Evolutionary conservation across 345 rosid genomes (phyloP).

Genomic region (Hypericum perforatum): DNA sequence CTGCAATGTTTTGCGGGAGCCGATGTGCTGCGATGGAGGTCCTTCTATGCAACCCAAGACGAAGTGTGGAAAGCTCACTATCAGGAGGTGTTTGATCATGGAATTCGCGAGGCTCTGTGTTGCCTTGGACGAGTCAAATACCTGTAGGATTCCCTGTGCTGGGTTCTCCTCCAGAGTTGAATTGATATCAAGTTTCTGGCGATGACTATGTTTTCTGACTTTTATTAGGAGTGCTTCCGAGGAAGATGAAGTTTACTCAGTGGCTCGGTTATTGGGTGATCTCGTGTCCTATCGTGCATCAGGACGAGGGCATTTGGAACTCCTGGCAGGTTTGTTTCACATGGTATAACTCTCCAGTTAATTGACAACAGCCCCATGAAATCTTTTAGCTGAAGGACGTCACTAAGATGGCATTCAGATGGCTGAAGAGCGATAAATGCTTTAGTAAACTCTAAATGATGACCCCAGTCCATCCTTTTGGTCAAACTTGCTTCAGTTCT

Average conservation of each 20-base stretch:
- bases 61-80: constrained; percentile 93
- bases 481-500: too few species aligned
- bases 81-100: constrained; percentile 84
- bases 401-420: too few species aligned
- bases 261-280: constrained; percentile 71
- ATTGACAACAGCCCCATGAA: too few species aligned
- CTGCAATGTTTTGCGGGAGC: constrained; percentile 69
- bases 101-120: constrained; percentile 89
- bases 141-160: constrained; percentile 32
- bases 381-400: too few species aligned
- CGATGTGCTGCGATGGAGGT: constrained; percentile 76
- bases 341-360: too few species aligned
- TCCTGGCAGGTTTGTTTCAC: constrained; percentile 55
- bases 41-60: constrained; percentile 72
- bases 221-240: constrained; percentile 47
- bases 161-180: constrained; percentile 3
- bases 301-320: constrained; percentile 89
- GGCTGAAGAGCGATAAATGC: too few species aligned
- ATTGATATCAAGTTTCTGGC: constrained; percentile 3
- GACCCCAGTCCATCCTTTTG: too few species aligned
- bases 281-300: constrained; percentile 91
- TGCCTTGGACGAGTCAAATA: constrained; percentile 76
- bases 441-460: too few species aligned
- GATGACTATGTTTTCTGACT: constrained; percentile 6
- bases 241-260: constrained; percentile 86